phyloP scores from a whole-genome alignment of 768 basidiomycete genomes.

The Phaffia tasmanica region DNA sequence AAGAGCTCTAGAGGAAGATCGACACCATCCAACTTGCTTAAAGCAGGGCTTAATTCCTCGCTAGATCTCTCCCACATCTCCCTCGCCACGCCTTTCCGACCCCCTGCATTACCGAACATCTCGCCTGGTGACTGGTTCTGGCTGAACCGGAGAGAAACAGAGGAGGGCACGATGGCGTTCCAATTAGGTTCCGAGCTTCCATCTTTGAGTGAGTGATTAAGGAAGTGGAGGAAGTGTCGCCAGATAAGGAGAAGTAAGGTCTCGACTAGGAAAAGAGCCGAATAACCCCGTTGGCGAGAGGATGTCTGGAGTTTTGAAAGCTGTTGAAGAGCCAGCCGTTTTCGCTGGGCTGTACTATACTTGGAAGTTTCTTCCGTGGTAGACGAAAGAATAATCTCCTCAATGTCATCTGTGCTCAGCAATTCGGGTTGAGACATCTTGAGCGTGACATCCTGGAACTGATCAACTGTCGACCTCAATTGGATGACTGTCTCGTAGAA shows the following conservation, averaged over 20 bases:
- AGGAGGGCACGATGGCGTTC: constrained; percentile 25
- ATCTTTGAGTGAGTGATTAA: constrained; percentile 31
- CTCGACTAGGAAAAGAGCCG: constrained; percentile 47
- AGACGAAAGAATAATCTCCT: constrained; percentile 47
- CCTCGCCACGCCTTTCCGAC: constrained; percentile 40
- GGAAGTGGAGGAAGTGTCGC: constrained; percentile 64
- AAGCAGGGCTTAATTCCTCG: constrained; percentile 47
- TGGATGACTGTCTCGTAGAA: constrained; percentile 39
- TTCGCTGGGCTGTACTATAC: constrained; percentile 11
- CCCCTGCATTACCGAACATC: constrained; percentile 5
- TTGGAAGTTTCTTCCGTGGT: constrained; percentile 9
- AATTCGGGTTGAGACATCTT: constrained; percentile 64
- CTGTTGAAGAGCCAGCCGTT: constrained; percentile 1
- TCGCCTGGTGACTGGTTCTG: constrained; percentile 3
- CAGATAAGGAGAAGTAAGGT: constrained; percentile 69
- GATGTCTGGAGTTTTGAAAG: constrained; percentile 38
- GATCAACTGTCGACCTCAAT: constrained; percentile 26
- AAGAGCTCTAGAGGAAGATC: constrained; percentile 42
- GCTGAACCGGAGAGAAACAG: constrained; percentile 24
- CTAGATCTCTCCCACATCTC: constrained; percentile 52
- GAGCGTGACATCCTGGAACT: constrained; percentile 53
- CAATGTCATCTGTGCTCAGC: constrained; percentile 57
- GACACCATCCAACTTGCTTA: constrained; percentile 49
- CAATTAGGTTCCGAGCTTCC: constrained; percentile 27
- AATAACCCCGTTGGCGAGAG: constrained; percentile 4